Conservation (phyloP, 148 eudicot species). For the Chenopodium berlandieri region DNA sequence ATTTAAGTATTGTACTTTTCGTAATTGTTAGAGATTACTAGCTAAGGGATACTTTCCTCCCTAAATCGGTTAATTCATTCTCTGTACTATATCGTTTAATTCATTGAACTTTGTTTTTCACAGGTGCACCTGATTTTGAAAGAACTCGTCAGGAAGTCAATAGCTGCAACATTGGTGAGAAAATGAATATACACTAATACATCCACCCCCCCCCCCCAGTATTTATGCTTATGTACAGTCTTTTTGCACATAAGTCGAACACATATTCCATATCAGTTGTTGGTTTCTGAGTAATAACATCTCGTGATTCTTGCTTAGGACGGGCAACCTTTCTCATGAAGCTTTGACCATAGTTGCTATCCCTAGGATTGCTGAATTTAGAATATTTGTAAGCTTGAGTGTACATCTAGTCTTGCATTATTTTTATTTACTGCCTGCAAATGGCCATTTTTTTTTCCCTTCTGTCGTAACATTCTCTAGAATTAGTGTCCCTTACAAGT, state of each 20-base stretch:
- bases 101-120: neutral
- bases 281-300: neutral
- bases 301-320: neutral
- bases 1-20: neutral
- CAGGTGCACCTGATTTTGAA: slow-evolving; percentile 91
- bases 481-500: too few species aligned
- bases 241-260: too few species aligned
- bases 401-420: too few species aligned
- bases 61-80: neutral
- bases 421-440: too few species aligned
- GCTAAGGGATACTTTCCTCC: neutral
- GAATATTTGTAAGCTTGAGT: neutral
- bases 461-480: too few species aligned
- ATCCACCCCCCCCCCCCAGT: too few species aligned
- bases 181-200: neutral
- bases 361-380: neutral
- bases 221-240: too few species aligned
- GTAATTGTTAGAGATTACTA: neutral
- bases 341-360: neutral
- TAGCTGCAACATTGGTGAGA: slow-evolving; percentile 73
- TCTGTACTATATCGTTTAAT: neutral
- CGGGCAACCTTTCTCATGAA: too few species aligned
- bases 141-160: slow-evolving; percentile 92
- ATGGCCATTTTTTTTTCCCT: too few species aligned
- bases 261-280: neutral